These are phyloP conservation scores for Paramarasmius palmivorus DNA, from an alignment of 1,284 basidiomycete species.

Conservation along the genomic window DNA sequence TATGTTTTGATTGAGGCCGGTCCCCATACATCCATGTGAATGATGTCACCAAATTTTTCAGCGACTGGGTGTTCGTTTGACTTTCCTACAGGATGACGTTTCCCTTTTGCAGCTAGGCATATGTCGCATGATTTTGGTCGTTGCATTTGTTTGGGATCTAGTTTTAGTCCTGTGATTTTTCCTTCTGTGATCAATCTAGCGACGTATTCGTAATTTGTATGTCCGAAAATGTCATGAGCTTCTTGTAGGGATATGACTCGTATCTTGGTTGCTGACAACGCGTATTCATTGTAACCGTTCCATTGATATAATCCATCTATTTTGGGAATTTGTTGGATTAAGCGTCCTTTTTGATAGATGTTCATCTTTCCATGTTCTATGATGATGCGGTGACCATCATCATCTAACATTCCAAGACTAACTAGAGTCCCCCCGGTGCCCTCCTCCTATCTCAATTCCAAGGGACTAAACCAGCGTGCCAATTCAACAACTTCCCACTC, in stretches of 20 bases:
- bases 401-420: background rate
- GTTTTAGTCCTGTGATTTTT: background rate
- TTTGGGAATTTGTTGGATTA: background rate
- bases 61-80: background rate
- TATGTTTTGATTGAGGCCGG: constrained; percentile 27
- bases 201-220: background rate
- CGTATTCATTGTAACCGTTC: background rate
- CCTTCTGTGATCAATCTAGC: background rate
- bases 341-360: background rate
- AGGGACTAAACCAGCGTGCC: too few relatives aligned
- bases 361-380: background rate
- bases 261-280: background rate
- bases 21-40: constrained; percentile 36
- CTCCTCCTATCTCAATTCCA: too few relatives aligned
- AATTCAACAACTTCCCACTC: too few relatives aligned
- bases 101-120: background rate
- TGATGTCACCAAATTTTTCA: background rate
- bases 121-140: background rate
- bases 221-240: constrained; percentile 1
- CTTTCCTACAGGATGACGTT: background rate
- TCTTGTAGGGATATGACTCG: background rate
- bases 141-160: background rate
- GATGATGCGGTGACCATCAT: background rate
- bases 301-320: background rate
- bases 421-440: too few relatives aligned